A percentile compares a stretch with the other conserved stretches of the same genome.
phyloP scores from a whole-genome alignment of 116 monocot genomes.

The Papilionanthe hybrid region DNA sequence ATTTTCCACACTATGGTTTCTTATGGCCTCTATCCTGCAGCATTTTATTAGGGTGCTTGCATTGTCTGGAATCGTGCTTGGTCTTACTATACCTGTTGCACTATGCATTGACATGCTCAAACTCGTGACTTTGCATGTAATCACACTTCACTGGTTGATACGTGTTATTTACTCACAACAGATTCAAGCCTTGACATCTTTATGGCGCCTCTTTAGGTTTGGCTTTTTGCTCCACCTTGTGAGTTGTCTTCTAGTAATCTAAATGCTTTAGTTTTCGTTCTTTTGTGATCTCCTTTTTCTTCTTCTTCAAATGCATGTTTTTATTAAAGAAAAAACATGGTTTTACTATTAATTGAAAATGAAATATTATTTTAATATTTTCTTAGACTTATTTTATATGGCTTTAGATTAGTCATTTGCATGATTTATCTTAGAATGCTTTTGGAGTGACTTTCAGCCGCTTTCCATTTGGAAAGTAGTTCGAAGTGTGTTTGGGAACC shows the following conservation, averaged over 20 bases:
- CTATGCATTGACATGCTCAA: constrained; percentile 74
- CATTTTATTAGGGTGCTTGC: constrained; percentile 43
- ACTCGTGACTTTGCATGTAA: constrained; percentile 63
- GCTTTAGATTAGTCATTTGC: not conserved
- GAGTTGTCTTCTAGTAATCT: not conserved
- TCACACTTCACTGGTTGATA: constrained; percentile 53
- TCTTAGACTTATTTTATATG: not conserved
- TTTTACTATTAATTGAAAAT: not conserved
- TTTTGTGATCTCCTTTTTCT: no score
- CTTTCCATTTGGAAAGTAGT: no score
- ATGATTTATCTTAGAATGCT: not conserved
- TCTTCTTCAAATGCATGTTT: not conserved
- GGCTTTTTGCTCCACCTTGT: not conserved
- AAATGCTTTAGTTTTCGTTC: not conserved
- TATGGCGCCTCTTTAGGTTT: constrained; percentile 98
- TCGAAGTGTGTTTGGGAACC: no score
- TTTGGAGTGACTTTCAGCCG: no score
- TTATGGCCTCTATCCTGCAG: constrained; percentile 28
- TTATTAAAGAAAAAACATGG: not conserved
- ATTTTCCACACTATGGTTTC: constrained; percentile 77
- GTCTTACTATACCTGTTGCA: constrained; percentile 55
- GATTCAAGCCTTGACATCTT: constrained; percentile 71
- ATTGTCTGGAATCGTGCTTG: constrained; percentile 50
- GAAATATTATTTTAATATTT: not conserved
- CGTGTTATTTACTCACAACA: constrained; percentile 75